Percentiles rank a stretch among this genome's conserved stretches.
Evolutionary conservation across 2,329 filamentous ascomycete species (phyloP).

Genomic region (Fusarium odoratissimum): DNA sequence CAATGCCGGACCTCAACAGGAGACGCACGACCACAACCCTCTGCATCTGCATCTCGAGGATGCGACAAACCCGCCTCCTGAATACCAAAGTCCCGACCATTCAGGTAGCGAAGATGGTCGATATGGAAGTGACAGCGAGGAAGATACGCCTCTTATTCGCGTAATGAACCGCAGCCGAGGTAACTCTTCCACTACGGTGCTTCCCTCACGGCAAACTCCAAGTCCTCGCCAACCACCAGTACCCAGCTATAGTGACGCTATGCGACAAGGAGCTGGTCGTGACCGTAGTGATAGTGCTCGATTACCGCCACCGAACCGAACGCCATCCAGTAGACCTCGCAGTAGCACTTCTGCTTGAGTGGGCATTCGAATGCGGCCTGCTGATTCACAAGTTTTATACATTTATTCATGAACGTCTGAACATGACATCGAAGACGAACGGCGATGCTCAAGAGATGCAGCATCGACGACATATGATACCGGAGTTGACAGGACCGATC

Average conservation of each 20-base stretch:
- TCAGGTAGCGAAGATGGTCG: constrained; percentile 70
- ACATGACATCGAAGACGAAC: constrained; percentile 14
- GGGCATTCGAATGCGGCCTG: not conserved
- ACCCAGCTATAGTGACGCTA: constrained; percentile 83
- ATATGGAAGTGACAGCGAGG: constrained; percentile 70
- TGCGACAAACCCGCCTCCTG: constrained; percentile 73
- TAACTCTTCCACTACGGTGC: constrained; percentile 58
- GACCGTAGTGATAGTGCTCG: constrained; percentile 42
- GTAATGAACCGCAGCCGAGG: constrained; percentile 64
- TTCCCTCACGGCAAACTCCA: constrained; percentile 40
- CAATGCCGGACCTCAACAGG: constrained; percentile 40
- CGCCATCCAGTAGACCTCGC: constrained; percentile 29
- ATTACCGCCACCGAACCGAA: constrained; percentile 32
- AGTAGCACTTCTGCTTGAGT: constrained; percentile 35
- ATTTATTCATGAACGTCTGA: not conserved
- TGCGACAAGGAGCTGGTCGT: constrained; percentile 61
- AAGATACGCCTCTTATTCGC: constrained; percentile 64
- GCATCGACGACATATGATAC: constrained; percentile 36
- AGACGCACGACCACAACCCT: constrained; percentile 52
- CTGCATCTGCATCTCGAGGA: constrained; percentile 61
- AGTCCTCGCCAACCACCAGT: constrained; percentile 69
- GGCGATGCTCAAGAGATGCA: constrained; percentile 22
- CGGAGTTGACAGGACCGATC: constrained; percentile 38
- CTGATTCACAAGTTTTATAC: not conserved
- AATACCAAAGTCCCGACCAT: constrained; percentile 74